phyloP scores from a whole-genome alignment of 345 rosid species.

The Eucalyptus globulus region DNA sequence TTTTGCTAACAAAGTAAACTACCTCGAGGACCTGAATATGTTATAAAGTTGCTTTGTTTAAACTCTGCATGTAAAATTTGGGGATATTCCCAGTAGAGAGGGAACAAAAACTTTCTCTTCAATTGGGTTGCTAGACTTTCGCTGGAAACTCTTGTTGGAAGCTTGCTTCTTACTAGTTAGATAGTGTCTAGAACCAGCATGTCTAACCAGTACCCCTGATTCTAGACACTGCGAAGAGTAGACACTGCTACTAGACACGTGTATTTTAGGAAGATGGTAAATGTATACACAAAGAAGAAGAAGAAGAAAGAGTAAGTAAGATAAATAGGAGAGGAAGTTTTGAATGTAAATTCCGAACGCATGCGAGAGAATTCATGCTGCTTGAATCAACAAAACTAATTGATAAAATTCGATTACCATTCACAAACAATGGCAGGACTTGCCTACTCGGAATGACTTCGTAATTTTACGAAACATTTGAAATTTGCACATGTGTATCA shows the following conservation, averaged over 20 bases:
- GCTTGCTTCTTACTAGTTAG: too few relatives aligned
- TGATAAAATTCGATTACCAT: not conserved
- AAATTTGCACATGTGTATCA: not conserved
- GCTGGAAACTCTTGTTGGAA: too few relatives aligned
- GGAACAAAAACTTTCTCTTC: too few relatives aligned
- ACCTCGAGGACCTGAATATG: not conserved
- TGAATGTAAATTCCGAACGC: not conserved
- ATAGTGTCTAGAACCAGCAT: too few relatives aligned
- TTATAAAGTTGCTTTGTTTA: too few relatives aligned
- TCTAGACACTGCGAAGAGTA: not conserved
- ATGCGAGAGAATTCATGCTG: too few relatives aligned
- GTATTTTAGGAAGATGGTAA: not conserved
- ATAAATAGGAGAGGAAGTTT: not conserved
- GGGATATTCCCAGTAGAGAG: rapidly evolving
- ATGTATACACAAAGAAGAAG: not conserved
- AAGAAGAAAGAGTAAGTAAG: not conserved
- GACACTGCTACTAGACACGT: not conserved
- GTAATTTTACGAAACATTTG: not conserved
- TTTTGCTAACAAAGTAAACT: not conserved
- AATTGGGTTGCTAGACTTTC: too few relatives aligned
- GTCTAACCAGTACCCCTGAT: too few relatives aligned
- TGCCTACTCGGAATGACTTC: not conserved
- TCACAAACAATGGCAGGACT: not conserved
- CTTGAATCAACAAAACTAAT: too few relatives aligned
- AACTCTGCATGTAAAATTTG: too few relatives aligned